Evolutionary conservation across 2,329 filamentous ascomycete species (phyloP).

Genomic region (Beauveria sp.): DNA sequence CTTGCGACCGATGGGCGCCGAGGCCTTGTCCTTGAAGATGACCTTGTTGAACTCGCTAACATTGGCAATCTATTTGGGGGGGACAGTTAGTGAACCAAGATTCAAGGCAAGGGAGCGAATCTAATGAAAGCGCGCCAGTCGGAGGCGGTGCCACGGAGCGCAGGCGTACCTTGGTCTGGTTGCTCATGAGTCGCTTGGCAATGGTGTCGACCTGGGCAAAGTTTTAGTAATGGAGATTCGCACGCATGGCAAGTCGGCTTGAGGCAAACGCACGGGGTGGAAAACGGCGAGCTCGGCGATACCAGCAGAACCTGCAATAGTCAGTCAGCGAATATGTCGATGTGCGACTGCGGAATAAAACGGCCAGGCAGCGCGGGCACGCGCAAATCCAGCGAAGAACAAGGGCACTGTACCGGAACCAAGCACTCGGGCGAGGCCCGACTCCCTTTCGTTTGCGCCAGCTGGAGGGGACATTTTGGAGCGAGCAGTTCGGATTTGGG

Average conservation of each 20-base stretch:
- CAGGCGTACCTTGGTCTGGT: constrained; percentile 64
- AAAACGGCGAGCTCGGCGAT: constrained; percentile 91
- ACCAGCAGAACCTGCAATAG: constrained; percentile 68
- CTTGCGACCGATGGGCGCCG: constrained; percentile 62
- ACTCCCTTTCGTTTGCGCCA: constrained; percentile 64
- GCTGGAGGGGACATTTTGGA: constrained; percentile 50
- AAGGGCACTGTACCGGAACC: constrained; percentile 64
- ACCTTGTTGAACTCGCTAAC: constrained; percentile 70
- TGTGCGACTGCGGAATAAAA: constrained; percentile 3
- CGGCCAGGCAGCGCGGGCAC: constrained; percentile 1
- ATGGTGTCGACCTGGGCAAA: constrained; percentile 78
- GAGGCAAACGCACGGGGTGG: constrained; percentile 57
- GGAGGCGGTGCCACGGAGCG: constrained; percentile 17
- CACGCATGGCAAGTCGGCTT: not conserved
- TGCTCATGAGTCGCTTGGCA: constrained; percentile 98
- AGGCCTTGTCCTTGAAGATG: constrained; percentile 86
- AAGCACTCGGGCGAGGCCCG: constrained; percentile 75
- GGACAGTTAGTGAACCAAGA: constrained; percentile 14
- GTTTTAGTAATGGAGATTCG: constrained; percentile 4
- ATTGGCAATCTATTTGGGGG: constrained; percentile 22
- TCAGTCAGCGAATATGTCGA: not conserved
- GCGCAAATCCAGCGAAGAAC: not conserved
- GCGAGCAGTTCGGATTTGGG: not conserved
- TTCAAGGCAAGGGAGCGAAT: not conserved
- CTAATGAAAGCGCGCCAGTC: not conserved